Conservation (phyloP, 371 early-diverging fungal genomes). For the Rhizopus microsporus region DNA sequence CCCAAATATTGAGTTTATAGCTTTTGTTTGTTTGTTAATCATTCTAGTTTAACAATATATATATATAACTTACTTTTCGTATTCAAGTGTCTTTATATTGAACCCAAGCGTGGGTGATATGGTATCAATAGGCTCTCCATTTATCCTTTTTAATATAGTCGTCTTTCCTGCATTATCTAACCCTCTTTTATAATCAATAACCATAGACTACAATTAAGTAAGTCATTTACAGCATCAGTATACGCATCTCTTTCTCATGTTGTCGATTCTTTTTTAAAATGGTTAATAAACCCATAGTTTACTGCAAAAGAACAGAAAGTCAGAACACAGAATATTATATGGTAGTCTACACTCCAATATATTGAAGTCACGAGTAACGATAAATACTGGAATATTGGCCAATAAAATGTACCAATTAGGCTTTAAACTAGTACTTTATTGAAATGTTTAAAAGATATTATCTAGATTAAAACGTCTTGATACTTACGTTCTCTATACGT, state of each 20-base stretch:
- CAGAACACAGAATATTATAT: neutral
- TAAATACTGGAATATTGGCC: no score
- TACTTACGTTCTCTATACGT: no score
- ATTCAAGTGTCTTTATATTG: constrained; percentile 92
- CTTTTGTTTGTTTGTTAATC: constrained; percentile 9
- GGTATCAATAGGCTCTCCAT: constrained; percentile 87
- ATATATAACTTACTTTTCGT: constrained; percentile 58
- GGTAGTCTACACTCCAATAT: no score
- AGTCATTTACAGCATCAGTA: constrained; percentile 68
- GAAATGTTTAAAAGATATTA: no score
- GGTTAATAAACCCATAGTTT: constrained; percentile 91
- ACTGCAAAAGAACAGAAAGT: neutral
- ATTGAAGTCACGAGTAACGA: no score
- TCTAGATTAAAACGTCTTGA: no score
- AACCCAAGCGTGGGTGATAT: constrained; percentile 98
- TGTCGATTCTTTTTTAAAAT: constrained; percentile 62
- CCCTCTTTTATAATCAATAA: constrained; percentile 60
- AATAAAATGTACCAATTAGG: no score
- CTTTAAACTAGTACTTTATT: no score
- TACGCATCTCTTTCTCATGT: constrained; percentile 36
- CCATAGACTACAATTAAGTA: neutral
- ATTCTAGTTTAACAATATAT: neutral
- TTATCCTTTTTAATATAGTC: constrained; percentile 93
- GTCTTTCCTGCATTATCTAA: constrained; percentile 99
- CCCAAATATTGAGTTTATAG: constrained; percentile 63